phyloP scores from a whole-genome alignment of 805 yeast species.

The Lachancea mirantina region DNA sequence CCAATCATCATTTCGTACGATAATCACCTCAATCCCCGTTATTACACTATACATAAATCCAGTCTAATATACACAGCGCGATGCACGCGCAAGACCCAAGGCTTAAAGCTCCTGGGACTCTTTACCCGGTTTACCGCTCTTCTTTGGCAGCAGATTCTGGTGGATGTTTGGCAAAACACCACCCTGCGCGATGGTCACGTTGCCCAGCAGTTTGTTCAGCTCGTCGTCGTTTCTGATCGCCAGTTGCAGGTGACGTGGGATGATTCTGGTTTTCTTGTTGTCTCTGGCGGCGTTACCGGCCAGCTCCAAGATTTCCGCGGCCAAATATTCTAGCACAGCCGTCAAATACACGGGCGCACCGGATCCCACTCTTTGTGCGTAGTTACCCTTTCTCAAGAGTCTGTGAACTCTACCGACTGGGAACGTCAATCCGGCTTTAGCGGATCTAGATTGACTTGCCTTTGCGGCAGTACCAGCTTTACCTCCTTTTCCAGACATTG shows the following conservation, averaged over 20 bases:
- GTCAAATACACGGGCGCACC: conserved; percentile 99
- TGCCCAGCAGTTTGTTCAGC: conserved; percentile 85
- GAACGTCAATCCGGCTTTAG: conserved; percentile 98
- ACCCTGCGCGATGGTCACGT: conserved; percentile 97
- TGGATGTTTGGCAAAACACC: conserved; percentile 98
- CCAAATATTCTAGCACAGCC: conserved; percentile 92
- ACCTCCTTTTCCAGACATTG: conserved; percentile 75
- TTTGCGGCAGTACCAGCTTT: conserved; percentile 93
- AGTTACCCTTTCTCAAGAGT: conserved; percentile 92
- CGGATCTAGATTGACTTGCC: conserved; percentile 95
- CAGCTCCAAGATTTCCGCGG: conserved; percentile 96
- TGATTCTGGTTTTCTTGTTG: conserved; percentile 97
- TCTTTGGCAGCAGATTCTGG: conserved; percentile 83
- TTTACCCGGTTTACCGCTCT: conserved; percentile 52
- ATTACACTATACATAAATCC: too few relatives aligned
- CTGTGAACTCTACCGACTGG: conserved; percentile 99
- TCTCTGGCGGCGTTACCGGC: conserved; percentile 99
- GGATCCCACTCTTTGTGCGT: conserved; percentile 98
- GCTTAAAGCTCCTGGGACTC: conserved; percentile 60
- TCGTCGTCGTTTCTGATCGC: conserved; percentile 99
- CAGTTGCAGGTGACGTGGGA: conserved; percentile 96
- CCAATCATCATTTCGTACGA: too few relatives aligned
- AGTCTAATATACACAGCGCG: too few relatives aligned
- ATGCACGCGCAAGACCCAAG: too few relatives aligned
- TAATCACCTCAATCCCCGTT: too few relatives aligned